Evolutionary conservation across 2,329 filamentous ascomycete genomes (phyloP).

Genomic region (Ilyonectria mors-panacis): DNA sequence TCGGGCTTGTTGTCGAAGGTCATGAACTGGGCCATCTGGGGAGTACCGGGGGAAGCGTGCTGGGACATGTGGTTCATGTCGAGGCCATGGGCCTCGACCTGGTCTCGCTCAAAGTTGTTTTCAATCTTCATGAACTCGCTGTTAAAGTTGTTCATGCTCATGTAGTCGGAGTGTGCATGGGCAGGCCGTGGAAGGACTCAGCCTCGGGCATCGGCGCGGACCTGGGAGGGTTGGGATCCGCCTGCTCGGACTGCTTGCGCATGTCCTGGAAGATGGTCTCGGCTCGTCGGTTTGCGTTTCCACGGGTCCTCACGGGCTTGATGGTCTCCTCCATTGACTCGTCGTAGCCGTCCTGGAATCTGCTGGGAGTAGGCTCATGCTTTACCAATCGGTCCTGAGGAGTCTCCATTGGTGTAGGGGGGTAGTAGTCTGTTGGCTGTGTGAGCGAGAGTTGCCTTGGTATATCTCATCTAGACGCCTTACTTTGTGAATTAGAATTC

Average conservation of each 20-base stretch:
- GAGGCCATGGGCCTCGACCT: constrained; percentile 54
- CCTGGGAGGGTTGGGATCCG: constrained; percentile 69
- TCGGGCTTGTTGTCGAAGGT: constrained; percentile 62
- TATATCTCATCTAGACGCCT: constrained; percentile 48
- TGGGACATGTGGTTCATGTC: constrained; percentile 64
- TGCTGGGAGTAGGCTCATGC: constrained; percentile 58
- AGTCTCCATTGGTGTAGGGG: constrained; percentile 77
- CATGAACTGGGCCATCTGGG: constrained; percentile 61
- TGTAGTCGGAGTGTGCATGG: constrained; percentile 70
- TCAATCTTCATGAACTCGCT: constrained; percentile 61
- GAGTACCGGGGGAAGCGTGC: constrained; percentile 66
- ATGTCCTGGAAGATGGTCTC: constrained; percentile 72
- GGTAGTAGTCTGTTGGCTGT: constrained; percentile 68
- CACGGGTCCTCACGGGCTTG: constrained; percentile 65
- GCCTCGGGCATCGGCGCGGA: constrained; percentile 64
- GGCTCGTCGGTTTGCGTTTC: constrained; percentile 57
- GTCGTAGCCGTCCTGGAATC: constrained; percentile 75
- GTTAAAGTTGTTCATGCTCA: constrained; percentile 66
- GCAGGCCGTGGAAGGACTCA: constrained; percentile 62
- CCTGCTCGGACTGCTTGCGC: constrained; percentile 68
- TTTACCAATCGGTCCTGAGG: constrained; percentile 66
- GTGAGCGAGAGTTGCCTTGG: constrained; percentile 23
- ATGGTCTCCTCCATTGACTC: constrained; percentile 78
- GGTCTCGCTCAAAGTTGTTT: constrained; percentile 51
- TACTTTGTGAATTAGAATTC: constrained; percentile 72